Evolutionary conservation across 2,329 filamentous ascomycete genomes (phyloP).

Genomic region (Aureobasidium sp.): DNA sequence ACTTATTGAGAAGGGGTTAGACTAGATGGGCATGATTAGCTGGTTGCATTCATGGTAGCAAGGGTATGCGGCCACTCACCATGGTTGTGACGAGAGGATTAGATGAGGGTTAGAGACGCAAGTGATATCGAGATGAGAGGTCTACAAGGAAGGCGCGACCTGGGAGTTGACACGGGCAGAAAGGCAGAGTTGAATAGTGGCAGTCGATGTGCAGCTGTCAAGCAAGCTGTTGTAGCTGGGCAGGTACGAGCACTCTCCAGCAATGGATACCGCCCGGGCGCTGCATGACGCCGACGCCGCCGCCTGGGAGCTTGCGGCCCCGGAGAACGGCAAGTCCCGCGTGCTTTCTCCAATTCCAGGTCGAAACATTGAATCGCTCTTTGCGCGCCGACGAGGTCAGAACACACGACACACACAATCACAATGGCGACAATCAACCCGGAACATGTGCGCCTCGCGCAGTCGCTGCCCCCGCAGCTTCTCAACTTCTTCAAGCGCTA

Average conservation of each 20-base stretch:
- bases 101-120: not conserved
- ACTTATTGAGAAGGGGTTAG: constrained; percentile 95
- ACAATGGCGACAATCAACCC: constrained; percentile 15
- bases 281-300: constrained; percentile 5
- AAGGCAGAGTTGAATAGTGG: not conserved
- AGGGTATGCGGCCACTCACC: constrained; percentile 22
- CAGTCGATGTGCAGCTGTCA: not conserved
- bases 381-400: constrained; percentile 4
- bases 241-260: not conserved
- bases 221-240: constrained; percentile 3
- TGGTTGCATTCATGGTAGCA: not conserved
- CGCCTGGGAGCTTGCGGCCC: not conserved
- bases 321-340: constrained; percentile 14
- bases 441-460: constrained; percentile 42
- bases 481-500: constrained; percentile 84
- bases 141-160: constrained; percentile 2
- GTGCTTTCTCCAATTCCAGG: not conserved
- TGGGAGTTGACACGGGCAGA: not conserved
- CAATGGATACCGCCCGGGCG: not conserved
- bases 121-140: not conserved
- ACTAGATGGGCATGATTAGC: constrained; percentile 40
- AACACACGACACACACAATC: not conserved
- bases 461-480: constrained; percentile 66
- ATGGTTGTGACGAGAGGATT: constrained; percentile 20
- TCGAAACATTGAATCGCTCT: constrained; percentile 7